Evolutionary conservation across 2,329 filamentous ascomycete species (phyloP), one percentile per base, ranked within the genome.

Genomic region (Curvularia lunata): DNA sequence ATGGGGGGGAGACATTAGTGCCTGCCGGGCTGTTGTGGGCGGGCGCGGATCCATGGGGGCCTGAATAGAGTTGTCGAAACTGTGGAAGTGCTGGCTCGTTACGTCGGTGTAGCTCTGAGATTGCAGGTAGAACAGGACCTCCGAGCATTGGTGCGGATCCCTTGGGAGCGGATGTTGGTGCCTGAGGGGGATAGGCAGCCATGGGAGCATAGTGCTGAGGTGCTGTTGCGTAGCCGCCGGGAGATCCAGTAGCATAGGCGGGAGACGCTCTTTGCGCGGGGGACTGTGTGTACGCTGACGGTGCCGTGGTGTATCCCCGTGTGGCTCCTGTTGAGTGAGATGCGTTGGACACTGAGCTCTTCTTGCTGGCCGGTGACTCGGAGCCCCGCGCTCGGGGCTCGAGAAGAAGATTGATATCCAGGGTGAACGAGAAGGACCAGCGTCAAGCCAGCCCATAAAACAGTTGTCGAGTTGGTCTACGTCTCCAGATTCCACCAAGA

Each of bases 331-430:
- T 73, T 27, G 73, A 74, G 43, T 69, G 65, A 40, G 75, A 77
- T 25, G 65, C 69, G 62, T 71, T 65, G 46, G 74, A 76, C 23
- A 66, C 72, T 32, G 75, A 75, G 69, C 80, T 82, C 59, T 75
- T 78, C 68, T 80, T 80, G 62, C 77, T 79, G 49, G 77, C 77
- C 53, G 80, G 83, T 77, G 88, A 88, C 84, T 90, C 88, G 79
- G 89, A 88, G 84, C 87, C 87, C 76, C 87, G 82, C 75, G 84
- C 87, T 75, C 87, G 82, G 75, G 84, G 85, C 84, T 93, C 91
- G 79, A 97, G 86, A 67, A 97, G 86, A 68, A 90, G 88, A 80
- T 91, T 87, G 90, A 97, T 96, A 93, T 97, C 92, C 92, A 97
- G 89, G 86, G 84, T 93, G 87, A 83, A 86, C 85, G 84, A 84